These are phyloP conservation scores for Breviolum minutum DNA, from an alignment of 73 alveolate genomes.

Conservation along the genomic window DNA sequence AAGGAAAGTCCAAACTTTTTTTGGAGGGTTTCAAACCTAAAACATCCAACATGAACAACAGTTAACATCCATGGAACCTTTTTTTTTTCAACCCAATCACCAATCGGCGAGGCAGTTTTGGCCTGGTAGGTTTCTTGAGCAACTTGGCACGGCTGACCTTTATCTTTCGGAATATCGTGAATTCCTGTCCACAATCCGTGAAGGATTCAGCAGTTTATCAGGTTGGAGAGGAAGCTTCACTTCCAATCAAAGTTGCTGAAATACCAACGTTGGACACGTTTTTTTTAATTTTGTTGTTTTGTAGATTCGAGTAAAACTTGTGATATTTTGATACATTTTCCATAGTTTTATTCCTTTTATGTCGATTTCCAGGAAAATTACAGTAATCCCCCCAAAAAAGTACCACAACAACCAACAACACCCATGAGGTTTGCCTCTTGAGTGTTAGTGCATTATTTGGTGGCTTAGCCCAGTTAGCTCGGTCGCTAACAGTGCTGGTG, in stretches of 20 bases:
- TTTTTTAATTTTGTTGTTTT: no score
- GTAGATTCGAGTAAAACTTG: no score
- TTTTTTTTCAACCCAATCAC: background rate
- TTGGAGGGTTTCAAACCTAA: background rate
- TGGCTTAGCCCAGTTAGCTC: conserved; percentile 48
- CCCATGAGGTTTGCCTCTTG: conserved; percentile 3
- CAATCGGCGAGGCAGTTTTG: conserved; percentile 10
- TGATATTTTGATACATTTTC: no score
- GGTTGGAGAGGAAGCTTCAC: conserved; percentile 62
- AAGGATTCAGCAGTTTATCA: background rate
- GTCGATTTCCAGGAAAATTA: no score
- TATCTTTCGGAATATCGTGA: conserved; percentile 50
- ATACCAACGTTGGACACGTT: background rate
- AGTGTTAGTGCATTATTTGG: conserved; percentile 45
- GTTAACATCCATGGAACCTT: background rate
- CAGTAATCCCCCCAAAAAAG: no score
- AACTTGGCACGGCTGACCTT: conserved; percentile 71
- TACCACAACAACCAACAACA: no score
- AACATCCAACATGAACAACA: background rate
- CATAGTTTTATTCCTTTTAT: background rate
- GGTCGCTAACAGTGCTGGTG: conserved; percentile 36
- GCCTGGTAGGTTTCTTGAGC: conserved; percentile 21
- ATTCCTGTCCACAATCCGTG: conserved; percentile 64
- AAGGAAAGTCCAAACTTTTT: background rate
- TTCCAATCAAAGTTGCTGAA: conserved; percentile 11